Evolutionary conservation across 371 early-diverging fungal species (phyloP).

Genomic region (Lichtheimia hyalospora): DNA sequence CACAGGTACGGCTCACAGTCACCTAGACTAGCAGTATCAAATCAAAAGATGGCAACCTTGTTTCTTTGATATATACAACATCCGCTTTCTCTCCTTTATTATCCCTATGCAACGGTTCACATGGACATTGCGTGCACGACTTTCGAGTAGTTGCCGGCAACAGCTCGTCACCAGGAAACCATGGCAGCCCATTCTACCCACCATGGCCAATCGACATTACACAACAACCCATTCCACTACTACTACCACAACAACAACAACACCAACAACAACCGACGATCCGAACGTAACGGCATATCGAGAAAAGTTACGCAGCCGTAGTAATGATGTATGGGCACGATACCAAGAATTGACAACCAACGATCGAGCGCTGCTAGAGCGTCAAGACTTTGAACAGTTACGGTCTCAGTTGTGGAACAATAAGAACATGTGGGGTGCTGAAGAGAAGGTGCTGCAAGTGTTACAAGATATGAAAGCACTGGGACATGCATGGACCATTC

Average conservation of each 20-base stretch:
- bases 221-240: background rate
- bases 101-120: background rate
- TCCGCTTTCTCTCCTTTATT: background rate
- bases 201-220: background rate
- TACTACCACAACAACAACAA: background rate
- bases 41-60: too few relatives aligned
- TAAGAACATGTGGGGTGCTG: slow-evolving; percentile 32
- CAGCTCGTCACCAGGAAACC: background rate
- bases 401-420: slow-evolving; percentile 29
- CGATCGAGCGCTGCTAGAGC: slow-evolving; percentile 7
- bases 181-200: background rate
- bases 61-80: too few relatives aligned
- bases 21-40: too few relatives aligned
- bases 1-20: too few relatives aligned
- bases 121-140: background rate
- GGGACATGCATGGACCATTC: slow-evolving; percentile 30
- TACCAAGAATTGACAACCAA: background rate
- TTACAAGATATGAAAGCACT: slow-evolving; percentile 36
- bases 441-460: slow-evolving; percentile 33
- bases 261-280: background rate
- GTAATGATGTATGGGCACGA: slow-evolving; percentile 3
- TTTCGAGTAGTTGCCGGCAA: too few relatives aligned
- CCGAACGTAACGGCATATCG: background rate
- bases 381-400: slow-evolving; percentile 32
- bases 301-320: background rate